Evolutionary conservation across 345 rosid genomes (phyloP), one percentile per base, ranked within the genome.

Genomic region (Excoecaria cochinchinensis): DNA sequence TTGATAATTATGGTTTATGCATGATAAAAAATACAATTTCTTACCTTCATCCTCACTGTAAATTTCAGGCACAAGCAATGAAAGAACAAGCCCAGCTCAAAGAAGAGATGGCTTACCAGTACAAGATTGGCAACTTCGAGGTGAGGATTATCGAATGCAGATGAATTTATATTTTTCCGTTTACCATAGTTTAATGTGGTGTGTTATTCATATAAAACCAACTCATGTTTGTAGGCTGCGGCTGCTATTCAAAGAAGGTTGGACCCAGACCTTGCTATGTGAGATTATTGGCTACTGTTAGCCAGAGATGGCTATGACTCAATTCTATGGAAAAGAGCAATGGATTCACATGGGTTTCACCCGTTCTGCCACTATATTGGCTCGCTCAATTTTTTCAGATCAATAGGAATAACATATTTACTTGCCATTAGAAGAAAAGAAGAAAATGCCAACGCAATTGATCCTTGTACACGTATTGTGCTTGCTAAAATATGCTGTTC

Each of bases 51-150:
- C 58, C 25, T n/a, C 21, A 47, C 62, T 25, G 58, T 53, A 31
- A 31, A 74, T 59, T 74, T 22, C 79, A 94, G 98, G 98, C 97
- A 19, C 94, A 94, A 84, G 98, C 94, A 66, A 94, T 91, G 98
- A 95, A 90, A 82, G 97, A 95, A 60, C 99, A 95, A 85, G 97
- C 98, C 72, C 92, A 75, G 59, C 85, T 95, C 69, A 85, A 83
- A 81, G 98, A 95, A 83, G 99, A 95, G 83, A 95, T 93, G 99
- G 96, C 92, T 36, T 90, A 85, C 78, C 90, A 89, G 50, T 95
- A 90, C 89, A 95, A 92, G 91, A 84, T 95, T 65, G 97, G 98
- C 71, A 94, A 92, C 83, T 84, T 80, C 65, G 99, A 92, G 99
- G 99, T 90, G 38, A 73, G 74, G 51, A 56, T 31, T 50, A 56